Conservation (phyloP, 2,329 filamentous ascomycete species). For the Trichoderma hamatum region DNA sequence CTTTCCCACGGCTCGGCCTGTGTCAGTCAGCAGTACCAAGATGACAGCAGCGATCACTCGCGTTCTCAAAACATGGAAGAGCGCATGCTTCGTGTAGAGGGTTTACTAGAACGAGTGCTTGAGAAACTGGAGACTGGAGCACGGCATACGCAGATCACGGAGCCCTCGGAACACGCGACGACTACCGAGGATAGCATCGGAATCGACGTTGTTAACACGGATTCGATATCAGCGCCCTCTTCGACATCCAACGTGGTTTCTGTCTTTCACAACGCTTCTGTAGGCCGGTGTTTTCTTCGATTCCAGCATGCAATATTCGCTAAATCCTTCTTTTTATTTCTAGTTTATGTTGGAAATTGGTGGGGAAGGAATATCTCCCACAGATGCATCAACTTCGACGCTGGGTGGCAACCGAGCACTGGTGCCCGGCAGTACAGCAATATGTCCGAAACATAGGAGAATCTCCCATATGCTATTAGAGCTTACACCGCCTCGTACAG, state of each 20-base stretch:
- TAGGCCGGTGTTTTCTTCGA: neutral
- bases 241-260: constrained; percentile 5
- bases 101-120: constrained; percentile 9
- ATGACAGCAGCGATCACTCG: constrained; percentile 3
- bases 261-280: constrained; percentile 16
- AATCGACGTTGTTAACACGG: constrained; percentile 18
- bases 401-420: neutral
- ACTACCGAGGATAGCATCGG: neutral
- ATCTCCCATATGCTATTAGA: neutral
- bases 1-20: constrained; percentile 6
- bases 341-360: constrained; percentile 18
- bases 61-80: neutral
- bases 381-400: neutral
- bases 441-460: neutral
- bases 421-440: neutral
- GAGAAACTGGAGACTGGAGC: neutral
- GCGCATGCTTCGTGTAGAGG: constrained; percentile 15
- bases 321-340: neutral
- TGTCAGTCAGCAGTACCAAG: constrained; percentile 20
- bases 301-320: neutral
- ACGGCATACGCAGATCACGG: neutral
- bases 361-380: neutral
- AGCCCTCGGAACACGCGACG: neutral
- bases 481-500: constrained; percentile 13
- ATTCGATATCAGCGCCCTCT: neutral